Conservation (phyloP, 2,329 filamentous ascomycete species). For the Westerdykella sp. region DNA sequence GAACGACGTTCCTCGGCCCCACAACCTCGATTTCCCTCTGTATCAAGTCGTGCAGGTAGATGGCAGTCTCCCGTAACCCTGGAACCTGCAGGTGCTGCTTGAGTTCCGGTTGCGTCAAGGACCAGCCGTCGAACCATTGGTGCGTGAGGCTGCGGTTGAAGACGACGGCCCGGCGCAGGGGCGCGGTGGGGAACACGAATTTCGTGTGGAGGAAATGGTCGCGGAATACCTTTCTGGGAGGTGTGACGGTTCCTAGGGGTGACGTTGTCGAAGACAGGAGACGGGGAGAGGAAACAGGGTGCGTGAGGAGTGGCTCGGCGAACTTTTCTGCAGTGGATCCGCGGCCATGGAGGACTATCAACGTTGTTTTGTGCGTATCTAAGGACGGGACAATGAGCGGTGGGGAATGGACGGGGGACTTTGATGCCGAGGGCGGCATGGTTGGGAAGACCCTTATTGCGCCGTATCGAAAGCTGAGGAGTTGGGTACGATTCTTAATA, state of each 20-base stretch:
- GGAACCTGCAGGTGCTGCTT: constrained; percentile 41
- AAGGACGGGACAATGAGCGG: constrained; percentile 6
- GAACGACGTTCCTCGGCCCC: constrained; percentile 38
- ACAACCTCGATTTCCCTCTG: constrained; percentile 14
- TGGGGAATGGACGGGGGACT: not conserved
- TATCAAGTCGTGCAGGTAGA: constrained; percentile 15
- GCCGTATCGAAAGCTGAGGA: too few species aligned
- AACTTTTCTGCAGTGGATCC: constrained; percentile 15
- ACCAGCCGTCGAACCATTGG: constrained; percentile 49
- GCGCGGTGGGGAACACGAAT: constrained; percentile 50
- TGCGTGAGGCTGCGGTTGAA: constrained; percentile 42
- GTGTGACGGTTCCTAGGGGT: too few species aligned
- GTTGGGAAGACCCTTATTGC: too few species aligned
- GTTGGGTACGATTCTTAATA: too few species aligned
- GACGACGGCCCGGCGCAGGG: constrained; percentile 39
- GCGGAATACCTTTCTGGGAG: constrained; percentile 1
- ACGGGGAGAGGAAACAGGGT: constrained; percentile 8
- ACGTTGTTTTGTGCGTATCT: constrained; percentile 9
- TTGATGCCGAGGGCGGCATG: too few species aligned
- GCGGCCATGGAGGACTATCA: constrained; percentile 18
- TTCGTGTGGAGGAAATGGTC: constrained; percentile 38
- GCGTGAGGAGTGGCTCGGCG: constrained; percentile 9
- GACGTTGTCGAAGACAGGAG: not conserved
- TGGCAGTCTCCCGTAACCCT: constrained; percentile 41
- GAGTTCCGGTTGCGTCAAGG: constrained; percentile 37